A percentile compares a stretch with the other conserved stretches of the same genome.
phyloP scores from a whole-genome alignment of 345 rosid genomes.

The Trapa incisa region DNA sequence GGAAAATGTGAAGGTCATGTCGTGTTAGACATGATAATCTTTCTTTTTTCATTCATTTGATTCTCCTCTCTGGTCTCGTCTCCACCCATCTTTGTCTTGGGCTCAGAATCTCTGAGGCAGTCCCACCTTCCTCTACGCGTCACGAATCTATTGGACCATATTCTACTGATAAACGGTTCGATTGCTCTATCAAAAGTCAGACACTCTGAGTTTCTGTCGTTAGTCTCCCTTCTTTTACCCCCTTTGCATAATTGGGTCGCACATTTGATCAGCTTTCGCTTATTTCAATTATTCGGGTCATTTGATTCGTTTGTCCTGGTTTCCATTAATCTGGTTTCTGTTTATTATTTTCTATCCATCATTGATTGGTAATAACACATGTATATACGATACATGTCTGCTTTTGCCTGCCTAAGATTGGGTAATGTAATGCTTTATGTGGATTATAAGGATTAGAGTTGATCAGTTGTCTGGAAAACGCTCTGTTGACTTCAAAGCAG shows the following conservation, averaged over 20 bases:
- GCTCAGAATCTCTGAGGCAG: neutral
- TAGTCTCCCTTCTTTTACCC: neutral
- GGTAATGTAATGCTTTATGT: neutral
- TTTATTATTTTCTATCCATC: neutral
- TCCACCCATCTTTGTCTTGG: neutral
- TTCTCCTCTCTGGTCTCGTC: too few relatives aligned
- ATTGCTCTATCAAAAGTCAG: neutral
- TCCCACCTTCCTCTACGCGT: neutral
- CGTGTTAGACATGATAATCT: too few relatives aligned
- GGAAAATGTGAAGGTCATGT: too few relatives aligned
- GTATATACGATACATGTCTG: neutral
- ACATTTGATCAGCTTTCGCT: neutral
- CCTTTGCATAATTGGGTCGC: neutral
- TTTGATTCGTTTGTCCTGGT: neutral
- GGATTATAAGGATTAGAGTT: neutral
- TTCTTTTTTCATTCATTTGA: too few relatives aligned
- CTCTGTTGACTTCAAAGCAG: neutral
- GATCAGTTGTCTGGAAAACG: neutral
- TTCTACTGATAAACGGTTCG: neutral
- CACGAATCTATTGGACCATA: neutral
- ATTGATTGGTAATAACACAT: neutral
- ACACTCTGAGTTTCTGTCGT: constrained; percentile 2
- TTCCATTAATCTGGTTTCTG: neutral
- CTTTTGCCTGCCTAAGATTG: neutral
- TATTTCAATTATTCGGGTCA: neutral